Evolutionary conservation across 140 eudicot genomes (phyloP), one percentile per base, ranked within the genome.

Genomic region (Anethum foeniculum): DNA sequence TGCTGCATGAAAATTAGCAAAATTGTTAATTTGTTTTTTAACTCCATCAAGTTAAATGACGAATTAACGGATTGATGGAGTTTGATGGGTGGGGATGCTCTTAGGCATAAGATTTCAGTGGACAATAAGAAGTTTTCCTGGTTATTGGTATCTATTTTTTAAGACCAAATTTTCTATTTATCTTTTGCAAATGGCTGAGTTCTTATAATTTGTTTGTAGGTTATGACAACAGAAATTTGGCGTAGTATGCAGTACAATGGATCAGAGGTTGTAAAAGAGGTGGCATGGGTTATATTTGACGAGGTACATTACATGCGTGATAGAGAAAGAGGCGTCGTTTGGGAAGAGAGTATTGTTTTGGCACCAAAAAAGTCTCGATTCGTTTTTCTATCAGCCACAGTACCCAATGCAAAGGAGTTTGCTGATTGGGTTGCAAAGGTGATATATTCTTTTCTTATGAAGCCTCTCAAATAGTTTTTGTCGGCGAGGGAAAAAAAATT

Each of bases 391-490:
- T 96, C 99, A 3, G 98, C 99, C 47, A 96, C 99, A 1, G 99
- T 96, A 46, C 99, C 99, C 51, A 96, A 96, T 81, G 99, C 99
- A 3, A 96, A 96, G 84, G 99, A 96, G 81, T 96, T 96, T 84
- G 98, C 99, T 6, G 98, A 96, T 84, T 96, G 99, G 99, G 99
- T 91, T 87, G 98, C 99, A 46, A 96, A 96, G 96, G 98, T 94
- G 85, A 82, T 80, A 69, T 27, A 14, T 68, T 68, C n/a, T 34
- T 65, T 54, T 68, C 74, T 68, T 13, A 15, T 30, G 25, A 30
- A 77, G 16, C 71, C 69, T 54, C 18, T 51, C 4, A 5, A 51
- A 51, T 77, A 54, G 1, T 54, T 18, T 34, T 28, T 30, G 14
- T 2, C 15, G 44, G 30, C 12, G 77, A 68, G 75, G 19, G 23